These are phyloP conservation scores for Kentomonas sorsogonicus DNA, from an alignment of 208 protist species.

Conservation along the genomic window DNA sequence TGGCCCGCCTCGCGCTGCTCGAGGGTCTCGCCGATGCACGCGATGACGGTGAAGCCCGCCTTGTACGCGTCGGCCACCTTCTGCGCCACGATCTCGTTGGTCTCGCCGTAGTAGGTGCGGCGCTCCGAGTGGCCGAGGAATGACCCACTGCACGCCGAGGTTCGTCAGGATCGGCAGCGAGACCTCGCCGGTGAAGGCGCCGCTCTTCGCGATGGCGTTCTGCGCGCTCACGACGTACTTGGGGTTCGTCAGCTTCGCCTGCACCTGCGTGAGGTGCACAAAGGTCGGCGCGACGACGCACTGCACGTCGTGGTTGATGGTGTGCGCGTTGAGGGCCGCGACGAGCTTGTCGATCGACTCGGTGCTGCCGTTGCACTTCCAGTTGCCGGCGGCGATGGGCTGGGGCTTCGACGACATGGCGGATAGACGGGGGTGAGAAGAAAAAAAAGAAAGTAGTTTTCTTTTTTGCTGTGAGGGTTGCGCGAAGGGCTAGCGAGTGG, in stretches of 20 bases:
- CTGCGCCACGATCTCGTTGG: slow-evolving; percentile 87
- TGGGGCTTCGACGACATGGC: slow-evolving; percentile 72
- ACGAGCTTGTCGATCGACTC: slow-evolving; percentile 71
- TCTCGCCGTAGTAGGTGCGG: slow-evolving; percentile 93
- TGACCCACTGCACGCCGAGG: slow-evolving; percentile 89
- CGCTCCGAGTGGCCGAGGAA: slow-evolving; percentile 98
- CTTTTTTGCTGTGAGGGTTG: no score
- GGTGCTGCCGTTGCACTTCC: slow-evolving; percentile 92
- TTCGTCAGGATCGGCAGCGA: slow-evolving; percentile 92
- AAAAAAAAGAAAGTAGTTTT: no score
- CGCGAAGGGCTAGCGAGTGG: no score
- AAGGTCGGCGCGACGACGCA: slow-evolving; percentile 84
- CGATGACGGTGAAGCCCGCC: slow-evolving; percentile 92
- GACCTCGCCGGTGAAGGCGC: slow-evolving; percentile 89
- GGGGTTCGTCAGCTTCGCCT: slow-evolving; percentile 53
- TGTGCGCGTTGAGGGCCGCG: slow-evolving; percentile 57
- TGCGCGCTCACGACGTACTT: slow-evolving; percentile 77
- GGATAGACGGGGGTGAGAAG: no score
- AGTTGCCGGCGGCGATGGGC: slow-evolving; percentile 92
- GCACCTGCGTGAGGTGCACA: slow-evolving; percentile 74
- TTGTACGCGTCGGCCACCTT: slow-evolving; percentile 86
- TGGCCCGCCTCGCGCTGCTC: slow-evolving; percentile 89
- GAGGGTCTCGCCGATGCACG: slow-evolving; percentile 96
- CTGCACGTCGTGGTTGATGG: slow-evolving; percentile 73
- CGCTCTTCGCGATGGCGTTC: slow-evolving; percentile 84